Evolutionary conservation across 1,139 yeast genomes (phyloP), one percentile per base, ranked within the genome.

Genomic region (Pichia sp.): DNA sequence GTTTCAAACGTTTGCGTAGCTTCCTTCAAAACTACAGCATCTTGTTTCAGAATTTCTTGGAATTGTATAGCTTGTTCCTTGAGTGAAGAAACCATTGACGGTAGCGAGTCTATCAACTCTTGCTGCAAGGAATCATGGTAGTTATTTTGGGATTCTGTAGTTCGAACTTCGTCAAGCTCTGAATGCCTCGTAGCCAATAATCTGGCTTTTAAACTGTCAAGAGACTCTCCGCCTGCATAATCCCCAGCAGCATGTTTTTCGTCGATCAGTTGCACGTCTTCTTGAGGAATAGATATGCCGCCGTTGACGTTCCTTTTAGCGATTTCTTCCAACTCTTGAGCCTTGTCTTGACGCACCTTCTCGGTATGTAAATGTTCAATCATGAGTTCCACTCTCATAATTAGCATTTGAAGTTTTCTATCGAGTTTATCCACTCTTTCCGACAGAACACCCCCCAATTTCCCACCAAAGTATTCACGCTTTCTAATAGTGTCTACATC

Each of bases 1-100:
- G 48, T 39, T 20, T 56, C 60, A 32, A 56, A 51, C 30, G 52
- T 53, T 30, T 52, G 53, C 6, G 55, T 46, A 8, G 58, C 58
- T 28, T 56, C 57, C 28, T 50, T 53, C 29, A 56, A 38, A 9
- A 56, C 47, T 3, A 31, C 42, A 2, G 59, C 59, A 42, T 56
- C 60, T 28, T 52, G 47, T 29, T 45, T 47, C 4, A 56, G 22
- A 43, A 53, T 28, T 25, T 53, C 52, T 30, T 56, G 59, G 32
- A 56, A 54, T 30, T 52, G 55, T 7, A 47, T 26, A 1, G 59
- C 59, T 32, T 56, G 56, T n/a, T 46, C 45, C 23, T 49, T 53
- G 5, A 55, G 35, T 3, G 55, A 45, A 1, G 47, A 25, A 1
- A 56, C 58, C 52, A 56, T 51, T 1, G 49, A 41, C 2, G 59